These are phyloP conservation scores for Candida taoyuanica DNA, from an alignment of 805 yeast genomes.

Conservation along the genomic window DNA sequence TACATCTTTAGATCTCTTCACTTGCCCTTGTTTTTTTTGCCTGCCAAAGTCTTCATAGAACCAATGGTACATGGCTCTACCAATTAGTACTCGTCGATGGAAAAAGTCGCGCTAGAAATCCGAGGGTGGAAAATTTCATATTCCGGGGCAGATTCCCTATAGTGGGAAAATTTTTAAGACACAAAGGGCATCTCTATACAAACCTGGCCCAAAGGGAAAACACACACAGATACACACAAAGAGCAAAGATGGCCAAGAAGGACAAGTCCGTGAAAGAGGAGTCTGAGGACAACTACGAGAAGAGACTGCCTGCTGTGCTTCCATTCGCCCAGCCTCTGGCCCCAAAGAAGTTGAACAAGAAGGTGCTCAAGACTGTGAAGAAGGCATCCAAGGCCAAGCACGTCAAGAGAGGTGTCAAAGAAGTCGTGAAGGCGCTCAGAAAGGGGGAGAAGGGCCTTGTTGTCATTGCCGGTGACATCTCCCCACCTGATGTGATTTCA, in stretches of 20 bases:
- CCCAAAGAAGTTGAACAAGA: conserved; percentile 91
- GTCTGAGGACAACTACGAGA: conserved; percentile 80
- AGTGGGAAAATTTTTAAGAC: conserved; percentile 11
- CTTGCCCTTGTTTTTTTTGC: background rate
- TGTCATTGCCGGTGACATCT: conserved; percentile 95
- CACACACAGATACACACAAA: background rate
- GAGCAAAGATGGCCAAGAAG: conserved; percentile 39
- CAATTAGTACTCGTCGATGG: too few species aligned
- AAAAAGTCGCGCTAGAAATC: conserved; percentile 3
- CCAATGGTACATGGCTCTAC: too few species aligned
- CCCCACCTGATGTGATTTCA: conserved; percentile 95
- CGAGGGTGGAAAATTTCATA: conserved; percentile 8
- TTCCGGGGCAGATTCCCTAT: conserved; percentile 9
- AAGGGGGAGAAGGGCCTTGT: conserved; percentile 98
- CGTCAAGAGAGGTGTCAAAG: conserved; percentile 98
- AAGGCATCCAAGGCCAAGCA: conserved; percentile 98
- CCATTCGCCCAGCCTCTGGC: conserved; percentile 96
- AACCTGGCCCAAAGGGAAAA: background rate
- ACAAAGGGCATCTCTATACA: background rate
- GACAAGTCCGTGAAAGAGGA: conserved; percentile 32
- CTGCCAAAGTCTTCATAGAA: too few species aligned
- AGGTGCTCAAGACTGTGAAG: conserved; percentile 91
- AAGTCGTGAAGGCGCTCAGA: conserved; percentile 95
- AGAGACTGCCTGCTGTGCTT: conserved; percentile 82
- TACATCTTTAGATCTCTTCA: background rate